Evolutionary conservation across 352 stramenopile species (phyloP).

Genomic region (Globisporangium megalacanthum): DNA sequence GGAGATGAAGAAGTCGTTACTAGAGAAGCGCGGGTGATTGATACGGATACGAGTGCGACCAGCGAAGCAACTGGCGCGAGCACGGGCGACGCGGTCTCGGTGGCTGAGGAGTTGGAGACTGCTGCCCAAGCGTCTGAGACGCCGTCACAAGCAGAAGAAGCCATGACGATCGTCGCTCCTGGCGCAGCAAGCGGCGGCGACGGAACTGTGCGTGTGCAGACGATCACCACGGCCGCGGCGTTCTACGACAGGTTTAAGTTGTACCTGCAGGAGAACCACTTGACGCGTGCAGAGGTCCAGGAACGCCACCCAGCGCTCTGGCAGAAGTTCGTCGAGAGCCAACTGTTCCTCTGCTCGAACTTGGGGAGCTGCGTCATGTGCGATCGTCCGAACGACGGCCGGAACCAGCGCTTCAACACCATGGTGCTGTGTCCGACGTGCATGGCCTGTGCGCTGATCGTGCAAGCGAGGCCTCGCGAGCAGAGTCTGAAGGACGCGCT

Average conservation of each 20-base stretch:
- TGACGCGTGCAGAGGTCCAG: slow-evolving; percentile 27
- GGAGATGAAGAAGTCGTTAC: neutral
- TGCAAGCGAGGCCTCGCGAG: slow-evolving; percentile 4
- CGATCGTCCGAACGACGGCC: slow-evolving; percentile 27
- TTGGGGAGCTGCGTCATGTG: slow-evolving; percentile 34
- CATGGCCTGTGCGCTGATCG: slow-evolving; percentile 22
- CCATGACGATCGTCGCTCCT: neutral
- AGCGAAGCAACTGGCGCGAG: slow-evolving; percentile 1
- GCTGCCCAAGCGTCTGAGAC: neutral
- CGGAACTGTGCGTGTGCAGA: neutral
- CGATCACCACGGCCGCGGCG: slow-evolving; percentile 6
- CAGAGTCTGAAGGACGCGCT: neutral
- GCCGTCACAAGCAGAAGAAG: neutral
- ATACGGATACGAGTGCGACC: neutral
- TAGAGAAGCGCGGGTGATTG: neutral
- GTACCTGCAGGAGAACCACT: slow-evolving; percentile 28
- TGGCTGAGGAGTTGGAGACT: neutral
- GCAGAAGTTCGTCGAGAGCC: slow-evolving; percentile 30
- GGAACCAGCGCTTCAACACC: slow-evolving; percentile 49
- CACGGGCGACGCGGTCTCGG: neutral
- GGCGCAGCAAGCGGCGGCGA: neutral
- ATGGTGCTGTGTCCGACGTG: slow-evolving; percentile 44
- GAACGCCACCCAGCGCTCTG: slow-evolving; percentile 30
- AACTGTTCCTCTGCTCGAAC: slow-evolving; percentile 14
- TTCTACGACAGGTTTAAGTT: slow-evolving; percentile 18